Conservation (phyloP, 345 rosid species). For the Salix koriyanagi region DNA sequence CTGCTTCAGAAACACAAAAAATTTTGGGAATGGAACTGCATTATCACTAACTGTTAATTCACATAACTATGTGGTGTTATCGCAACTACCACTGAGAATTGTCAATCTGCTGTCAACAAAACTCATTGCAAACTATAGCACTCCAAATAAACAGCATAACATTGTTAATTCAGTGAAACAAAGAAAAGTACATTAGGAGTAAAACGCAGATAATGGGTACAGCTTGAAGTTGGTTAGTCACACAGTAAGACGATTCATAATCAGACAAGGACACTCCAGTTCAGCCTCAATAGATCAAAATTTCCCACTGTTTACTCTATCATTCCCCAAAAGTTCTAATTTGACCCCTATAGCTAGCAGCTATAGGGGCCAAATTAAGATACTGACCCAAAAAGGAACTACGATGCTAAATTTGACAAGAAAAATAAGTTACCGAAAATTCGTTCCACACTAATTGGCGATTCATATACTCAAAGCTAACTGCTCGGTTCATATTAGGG, state of each 20-base stretch:
- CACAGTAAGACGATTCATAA: not conserved
- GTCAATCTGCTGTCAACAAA: not conserved
- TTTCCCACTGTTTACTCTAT: not conserved
- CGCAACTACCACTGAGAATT: not conserved
- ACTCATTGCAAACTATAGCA: too few species aligned
- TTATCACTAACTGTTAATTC: not conserved
- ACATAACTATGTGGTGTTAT: not conserved
- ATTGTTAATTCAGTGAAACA: not conserved
- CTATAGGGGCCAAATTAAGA: not conserved
- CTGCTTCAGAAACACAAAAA: not conserved
- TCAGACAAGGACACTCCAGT: not conserved
- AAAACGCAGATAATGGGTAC: not conserved
- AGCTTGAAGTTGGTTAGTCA: not conserved
- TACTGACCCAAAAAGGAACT: not conserved
- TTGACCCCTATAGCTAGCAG: not conserved
- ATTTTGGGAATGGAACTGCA: not conserved
- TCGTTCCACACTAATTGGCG: constrained; percentile 98
- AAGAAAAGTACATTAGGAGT: not conserved
- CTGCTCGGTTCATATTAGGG: constrained; percentile 93
- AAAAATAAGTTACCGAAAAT: constrained; percentile 68
- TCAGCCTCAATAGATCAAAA: not conserved
- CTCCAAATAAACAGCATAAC: not conserved
- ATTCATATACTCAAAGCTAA: constrained; percentile 99
- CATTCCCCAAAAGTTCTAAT: not conserved
- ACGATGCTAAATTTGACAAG: not conserved